Conservation (phyloP, 257 asterid genomes). For the Scutellaria galericulata region DNA sequence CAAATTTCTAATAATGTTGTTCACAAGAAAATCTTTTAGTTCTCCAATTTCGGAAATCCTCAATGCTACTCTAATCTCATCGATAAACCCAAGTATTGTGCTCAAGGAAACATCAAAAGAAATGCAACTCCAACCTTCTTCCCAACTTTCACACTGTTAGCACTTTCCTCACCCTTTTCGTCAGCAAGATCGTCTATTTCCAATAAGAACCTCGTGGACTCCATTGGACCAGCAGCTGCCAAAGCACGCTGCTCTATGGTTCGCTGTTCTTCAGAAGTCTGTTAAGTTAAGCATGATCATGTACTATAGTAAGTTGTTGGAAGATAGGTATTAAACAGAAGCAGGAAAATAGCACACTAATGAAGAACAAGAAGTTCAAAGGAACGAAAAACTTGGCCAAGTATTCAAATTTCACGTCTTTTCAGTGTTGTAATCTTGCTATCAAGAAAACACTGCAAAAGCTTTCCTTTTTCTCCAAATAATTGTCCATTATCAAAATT, state of each 20-base stretch:
- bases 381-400: neutral
- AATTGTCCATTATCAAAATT: neutral
- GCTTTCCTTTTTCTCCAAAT: neutral
- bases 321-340: slow-evolving; percentile 1
- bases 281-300: slow-evolving; percentile 26
- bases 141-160: slow-evolving; percentile 40
- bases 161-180: slow-evolving; percentile 44
- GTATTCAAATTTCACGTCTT: neutral
- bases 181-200: slow-evolving; percentile 56
- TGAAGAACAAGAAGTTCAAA: slow-evolving; percentile 11
- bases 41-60: no score
- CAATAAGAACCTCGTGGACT: slow-evolving; percentile 72
- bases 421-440: neutral
- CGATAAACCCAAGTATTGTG: slow-evolving; percentile 4
- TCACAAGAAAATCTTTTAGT: no score
- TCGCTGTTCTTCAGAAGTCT: slow-evolving; percentile 43
- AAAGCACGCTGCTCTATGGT: slow-evolving; percentile 73
- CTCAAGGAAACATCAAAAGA: slow-evolving; percentile 22
- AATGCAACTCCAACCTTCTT: slow-evolving; percentile 61
- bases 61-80: no score
- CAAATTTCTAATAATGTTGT: no score
- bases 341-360: neutral
- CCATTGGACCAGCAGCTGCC: slow-evolving; percentile 81
- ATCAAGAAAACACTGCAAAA: neutral
- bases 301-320: slow-evolving; percentile 5